Evolutionary conservation across 306 rosid genomes (phyloP), one percentile per base, ranked within the genome.

Genomic region (Cucurbita argyrosperma): DNA sequence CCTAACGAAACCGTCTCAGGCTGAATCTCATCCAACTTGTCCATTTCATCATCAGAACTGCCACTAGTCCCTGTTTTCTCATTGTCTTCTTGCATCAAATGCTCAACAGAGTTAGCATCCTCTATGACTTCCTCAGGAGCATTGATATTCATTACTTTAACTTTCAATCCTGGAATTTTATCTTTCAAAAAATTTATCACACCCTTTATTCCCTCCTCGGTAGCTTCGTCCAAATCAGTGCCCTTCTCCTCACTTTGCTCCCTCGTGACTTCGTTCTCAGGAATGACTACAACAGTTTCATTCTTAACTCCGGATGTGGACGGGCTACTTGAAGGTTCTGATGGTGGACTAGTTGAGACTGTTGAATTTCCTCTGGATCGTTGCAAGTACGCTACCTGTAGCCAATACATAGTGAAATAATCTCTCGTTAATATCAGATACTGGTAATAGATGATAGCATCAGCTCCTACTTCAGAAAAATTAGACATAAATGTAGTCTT

Each of bases 121-220:
- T 90, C 87, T 68, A 80, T 64, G 58, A 76, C 88, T 82, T 86
- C 96, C 79, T 86, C 88, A 21, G 84, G 67, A 80, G 88, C 90
- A 74, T 79, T 81, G 65, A 87, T 82, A 74, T 91, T 88, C 96
- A 83, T 89, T 75, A 91, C 90, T 84, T 89, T 95, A 58, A 95
- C 81, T 78, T 95, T 95, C 82, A 91, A 78, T 74, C 99, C 97
- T 11, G 99, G 99, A 85, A 95, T 87, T 84, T 95, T 95, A 67
- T 91, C 94, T 86, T 91, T 91, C 18, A 95, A 88, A 87, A 83
- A 94, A 74, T 94, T 89, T 75, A 94, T 85, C 77, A 94, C 96
- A 66, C 90, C 90, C 84, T 86, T 90, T 81, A 93, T 90, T 42
- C 98, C 98, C 82, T 93, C 92, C 86, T 93, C 98, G 64, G 96